A percentile compares a stretch with the other conserved stretches of the same genome.
These are phyloP conservation scores for Linnemannia zychae DNA, from an alignment of 192 early-diverging fungal genomes.

Conservation along the genomic window DNA sequence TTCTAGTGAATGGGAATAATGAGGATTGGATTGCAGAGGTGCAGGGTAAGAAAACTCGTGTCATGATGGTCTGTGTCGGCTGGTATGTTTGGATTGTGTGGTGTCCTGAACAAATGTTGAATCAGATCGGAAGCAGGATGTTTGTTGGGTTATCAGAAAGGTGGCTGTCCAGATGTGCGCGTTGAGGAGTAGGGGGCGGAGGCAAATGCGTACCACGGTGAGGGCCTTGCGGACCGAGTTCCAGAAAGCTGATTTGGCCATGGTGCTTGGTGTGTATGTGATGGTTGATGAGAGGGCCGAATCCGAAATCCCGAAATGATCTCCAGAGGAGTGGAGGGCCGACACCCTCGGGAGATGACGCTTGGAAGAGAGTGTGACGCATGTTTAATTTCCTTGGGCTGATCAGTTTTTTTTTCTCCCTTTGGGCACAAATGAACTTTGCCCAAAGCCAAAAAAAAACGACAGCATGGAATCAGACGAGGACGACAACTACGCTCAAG, in stretches of 20 bases:
- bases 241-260: slow-evolving; percentile 56
- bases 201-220: slow-evolving; percentile 36
- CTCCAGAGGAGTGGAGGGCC: not conserved
- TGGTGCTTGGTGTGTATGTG: slow-evolving; percentile 13
- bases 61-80: not conserved
- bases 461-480: slow-evolving; percentile 25
- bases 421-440: not conserved
- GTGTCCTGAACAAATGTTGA: slow-evolving; percentile 9
- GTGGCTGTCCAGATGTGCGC: not conserved
- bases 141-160: not conserved
- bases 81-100: not conserved
- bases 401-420: not conserved
- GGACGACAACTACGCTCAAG: not conserved
- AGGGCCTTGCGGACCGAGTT: slow-evolving; percentile 59
- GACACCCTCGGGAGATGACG: not conserved
- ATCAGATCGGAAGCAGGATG: not conserved
- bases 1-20: slow-evolving; percentile 53
- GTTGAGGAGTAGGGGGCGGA: not conserved
- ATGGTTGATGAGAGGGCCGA: not conserved
- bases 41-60: not conserved
- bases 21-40: not conserved
- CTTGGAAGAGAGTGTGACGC: not conserved
- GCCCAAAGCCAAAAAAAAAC: not conserved
- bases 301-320: not conserved
- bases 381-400: not conserved